Evolutionary conservation across 1,139 yeast species (phyloP).

Genomic region (Pichia sp.): DNA sequence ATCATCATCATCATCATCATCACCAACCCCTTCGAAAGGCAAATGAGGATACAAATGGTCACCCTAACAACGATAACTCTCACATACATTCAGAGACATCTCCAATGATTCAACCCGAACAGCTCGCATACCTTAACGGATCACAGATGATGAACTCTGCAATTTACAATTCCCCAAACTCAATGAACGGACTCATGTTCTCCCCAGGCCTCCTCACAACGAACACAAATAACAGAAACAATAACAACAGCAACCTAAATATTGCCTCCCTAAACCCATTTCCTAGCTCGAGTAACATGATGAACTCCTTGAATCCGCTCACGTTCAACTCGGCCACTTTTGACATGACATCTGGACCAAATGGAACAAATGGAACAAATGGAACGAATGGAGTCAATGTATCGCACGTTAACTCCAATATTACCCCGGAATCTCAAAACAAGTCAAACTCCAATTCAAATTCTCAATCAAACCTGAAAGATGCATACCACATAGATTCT

Average conservation of each 20-base stretch:
- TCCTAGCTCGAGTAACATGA: too few relatives aligned
- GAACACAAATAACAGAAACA: neutral
- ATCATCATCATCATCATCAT: too few relatives aligned
- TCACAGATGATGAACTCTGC: too few relatives aligned
- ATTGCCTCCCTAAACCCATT: too few relatives aligned
- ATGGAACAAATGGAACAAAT: neutral
- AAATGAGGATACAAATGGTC: too few relatives aligned
- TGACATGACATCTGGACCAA: constrained; percentile 14
- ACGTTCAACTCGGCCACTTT: too few relatives aligned
- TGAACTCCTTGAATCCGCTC: too few relatives aligned
- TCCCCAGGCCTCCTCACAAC: constrained; percentile 4
- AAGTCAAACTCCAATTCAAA: neutral
- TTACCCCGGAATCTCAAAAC: constrained; percentile 11
- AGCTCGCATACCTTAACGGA: too few relatives aligned
- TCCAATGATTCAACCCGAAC: too few relatives aligned
- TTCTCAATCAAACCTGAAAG: neutral
- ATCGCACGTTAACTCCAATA: constrained; percentile 1
- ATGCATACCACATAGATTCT: constrained; percentile 4
- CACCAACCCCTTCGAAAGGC: too few relatives aligned
- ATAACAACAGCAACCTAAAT: constrained; percentile 9
- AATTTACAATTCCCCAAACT: constrained; percentile 10
- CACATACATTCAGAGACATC: too few relatives aligned
- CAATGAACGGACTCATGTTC: constrained; percentile 9
- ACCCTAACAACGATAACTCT: too few relatives aligned
- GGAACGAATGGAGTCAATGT: neutral